Evolutionary conservation across 108 stramenopile species (phyloP), one percentile per base, ranked within the genome.

Genomic region (Seminavis robusta): DNA sequence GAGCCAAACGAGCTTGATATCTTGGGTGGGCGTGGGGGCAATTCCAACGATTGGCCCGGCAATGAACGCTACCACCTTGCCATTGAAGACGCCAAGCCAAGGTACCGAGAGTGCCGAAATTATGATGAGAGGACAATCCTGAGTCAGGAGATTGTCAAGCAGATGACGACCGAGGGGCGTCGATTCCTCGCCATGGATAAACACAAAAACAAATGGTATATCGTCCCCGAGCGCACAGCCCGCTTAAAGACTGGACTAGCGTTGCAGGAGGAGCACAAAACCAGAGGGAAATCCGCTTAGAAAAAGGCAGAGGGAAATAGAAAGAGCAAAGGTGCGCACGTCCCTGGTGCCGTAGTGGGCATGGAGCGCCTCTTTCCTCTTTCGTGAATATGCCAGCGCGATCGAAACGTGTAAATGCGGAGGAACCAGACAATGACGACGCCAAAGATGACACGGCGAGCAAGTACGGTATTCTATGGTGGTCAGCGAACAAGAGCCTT

Each of bases 161-260:
- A 20, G 23, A 61, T 80, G 1, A 55, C 71, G 21, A 24, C 17
- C 2, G 50, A 58, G 26, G 63, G 74, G 4, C 73, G 68, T 5
- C 67, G 73, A 13, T 80, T 80, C 42, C 38, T 80, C n/a, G 65
- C 73, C 36, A 42, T 67, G 42, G 72, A 80, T 26, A 40, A 59
- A 6, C 40, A 41, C 7, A 43, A 34, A 17, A 34, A 47, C 17
- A 40, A 45, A 4, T 68, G 67, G 63, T 76, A 63, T 26, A 48
- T 47, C 21, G 57, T 77, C 13, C 52, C 57, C 31, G 60, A 72
- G 40, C 54, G 63, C 21, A 59, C 64, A 20, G 76, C 76, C 2
- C 60, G 65, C 3, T 65, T 65, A 6, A 77, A 77, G 51, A 56
- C 64, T 6, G 54, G 56, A 42, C 76, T 71, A 64, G 70, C 76